These are phyloP conservation scores for Botryosphaeria agaves DNA, from an alignment of 2,329 filamentous ascomycete species.

Conservation along the genomic window DNA sequence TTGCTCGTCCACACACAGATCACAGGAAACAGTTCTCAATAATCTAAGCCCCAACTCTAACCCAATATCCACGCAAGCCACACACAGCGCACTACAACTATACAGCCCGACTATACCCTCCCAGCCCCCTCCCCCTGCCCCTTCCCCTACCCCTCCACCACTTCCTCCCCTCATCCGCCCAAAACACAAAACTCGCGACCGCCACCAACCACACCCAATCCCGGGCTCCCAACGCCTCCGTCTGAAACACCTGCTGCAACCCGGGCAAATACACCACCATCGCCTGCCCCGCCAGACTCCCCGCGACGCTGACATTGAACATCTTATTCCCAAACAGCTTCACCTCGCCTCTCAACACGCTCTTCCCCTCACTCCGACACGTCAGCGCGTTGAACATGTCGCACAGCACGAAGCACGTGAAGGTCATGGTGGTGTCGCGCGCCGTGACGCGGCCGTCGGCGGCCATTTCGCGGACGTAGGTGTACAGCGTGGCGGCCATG, in stretches of 20 bases:
- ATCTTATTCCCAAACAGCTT: slow-evolving; percentile 57
- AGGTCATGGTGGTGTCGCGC: slow-evolving; percentile 97
- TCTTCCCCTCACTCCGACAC: slow-evolving; percentile 83
- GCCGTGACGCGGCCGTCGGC: slow-evolving; percentile 68
- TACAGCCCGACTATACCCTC: slow-evolving; percentile 52
- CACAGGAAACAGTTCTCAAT: too few species aligned
- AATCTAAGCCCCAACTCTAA: too few species aligned
- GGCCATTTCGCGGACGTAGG: slow-evolving; percentile 85
- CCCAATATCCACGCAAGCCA: too few species aligned
- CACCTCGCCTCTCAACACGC: slow-evolving; percentile 65
- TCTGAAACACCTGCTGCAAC: slow-evolving; percentile 90
- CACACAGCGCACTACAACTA: too few species aligned
- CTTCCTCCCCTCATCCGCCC: slow-evolving; percentile 84
- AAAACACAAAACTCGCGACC: slow-evolving; percentile 82
- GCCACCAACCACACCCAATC: slow-evolving; percentile 59
- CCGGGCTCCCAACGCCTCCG: slow-evolving; percentile 57
- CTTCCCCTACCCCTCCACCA: slow-evolving; percentile 39
- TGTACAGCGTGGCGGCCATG: slow-evolving; percentile 77
- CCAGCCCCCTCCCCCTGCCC: slow-evolving; percentile 37
- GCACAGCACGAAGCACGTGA: slow-evolving; percentile 96
- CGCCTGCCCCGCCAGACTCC: slow-evolving; percentile 70
- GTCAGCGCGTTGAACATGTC: slow-evolving; percentile 98
- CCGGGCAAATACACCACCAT: slow-evolving; percentile 91
- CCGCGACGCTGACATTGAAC: slow-evolving; percentile 89
- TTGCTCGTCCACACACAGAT: too few species aligned